Percentiles rank a stretch among this genome's conserved stretches.
Conservation (phyloP, 176 grass and related monocot genomes). For the Oryza coarctata region DNA sequence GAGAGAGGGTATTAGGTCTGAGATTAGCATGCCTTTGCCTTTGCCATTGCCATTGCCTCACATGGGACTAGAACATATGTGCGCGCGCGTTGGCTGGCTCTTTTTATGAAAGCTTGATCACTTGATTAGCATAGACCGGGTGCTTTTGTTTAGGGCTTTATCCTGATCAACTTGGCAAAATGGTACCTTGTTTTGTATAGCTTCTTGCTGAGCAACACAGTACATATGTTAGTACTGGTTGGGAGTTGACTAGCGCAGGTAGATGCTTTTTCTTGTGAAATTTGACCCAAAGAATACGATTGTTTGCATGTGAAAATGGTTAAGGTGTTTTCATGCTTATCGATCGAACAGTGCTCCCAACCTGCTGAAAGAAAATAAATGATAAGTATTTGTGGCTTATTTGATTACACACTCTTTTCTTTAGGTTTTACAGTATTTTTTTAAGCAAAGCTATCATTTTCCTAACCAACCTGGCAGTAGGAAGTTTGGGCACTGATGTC, state of each 20-base stretch:
- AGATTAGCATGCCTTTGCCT: slow-evolving; percentile 3
- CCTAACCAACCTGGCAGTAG: background rate
- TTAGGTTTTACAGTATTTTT: slow-evolving; percentile 12
- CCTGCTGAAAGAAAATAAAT: slow-evolving; percentile 6
- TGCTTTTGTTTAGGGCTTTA: slow-evolving; percentile 38
- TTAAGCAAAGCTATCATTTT: background rate
- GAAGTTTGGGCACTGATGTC: slow-evolving; percentile 25
- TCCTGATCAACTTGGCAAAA: slow-evolving; percentile 33
- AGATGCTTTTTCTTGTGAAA: background rate
- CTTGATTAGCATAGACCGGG: background rate
- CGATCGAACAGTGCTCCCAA: background rate
- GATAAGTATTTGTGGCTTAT: background rate
- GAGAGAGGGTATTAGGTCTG: slow-evolving; percentile 26
- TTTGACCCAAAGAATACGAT: background rate
- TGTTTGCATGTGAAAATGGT: background rate
- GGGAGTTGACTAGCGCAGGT: slow-evolving; percentile 28
- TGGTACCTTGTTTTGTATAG: background rate
- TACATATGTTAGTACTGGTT: background rate
- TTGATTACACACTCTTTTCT: background rate
- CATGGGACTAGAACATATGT: slow-evolving; percentile 46
- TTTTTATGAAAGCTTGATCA: slow-evolving; percentile 47
- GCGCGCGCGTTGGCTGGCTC: background rate
- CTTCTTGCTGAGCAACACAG: background rate
- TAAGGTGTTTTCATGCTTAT: background rate
- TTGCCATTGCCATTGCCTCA: slow-evolving; percentile 25